Evolutionary conservation across 2,329 filamentous ascomycete genomes (phyloP), one percentile per base, ranked within the genome.

Genomic region (Sarocladium kiliense): DNA sequence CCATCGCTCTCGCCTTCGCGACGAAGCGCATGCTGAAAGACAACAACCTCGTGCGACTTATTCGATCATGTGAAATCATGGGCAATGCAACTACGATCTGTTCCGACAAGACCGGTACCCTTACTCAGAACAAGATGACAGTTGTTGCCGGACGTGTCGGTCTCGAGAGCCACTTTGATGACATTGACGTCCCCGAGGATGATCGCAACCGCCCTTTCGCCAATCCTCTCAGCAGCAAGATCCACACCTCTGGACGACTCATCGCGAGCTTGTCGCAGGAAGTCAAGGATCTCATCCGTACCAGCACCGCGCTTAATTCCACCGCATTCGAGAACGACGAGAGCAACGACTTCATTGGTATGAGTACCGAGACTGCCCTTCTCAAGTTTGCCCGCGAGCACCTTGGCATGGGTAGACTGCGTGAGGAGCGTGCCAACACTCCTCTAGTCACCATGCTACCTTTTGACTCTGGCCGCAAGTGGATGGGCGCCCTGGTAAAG

Each of bases 91-190:
- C 78, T 0, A 80, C 77, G 3, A 77, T 83, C 47, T 82, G 80
- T 63, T 82, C 79, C 3, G 80, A 83, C 62, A 84, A 84, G 63
- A 83, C 80, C 0, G 80, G 80, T 16, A 84, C 80, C 1, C 68
- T 84, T 30, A 82, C 80, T 0, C 74, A 80, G 58, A 81, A 82
- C 59, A 77, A 77, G 60, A 82, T 82, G 78, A 77, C 70, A 11
- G 76, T 79, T 14, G 77, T 81, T 14, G 73, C 75, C 50, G 79
- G 78, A 2, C 77, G 75, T n/a, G 49, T 80, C 34, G 77, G 79
- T 4, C 49, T 56, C 5, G 58, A 58, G 2, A 55, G 58, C 19
- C 58, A 55, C 16, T 65, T 63, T 36, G 64, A 64, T 14, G 64
- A 65, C 42, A 59, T 55, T 2, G 63, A 63, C 18, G 19, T 50